Base-by-base conservation (phyloP, 2,329 filamentous ascomycete genomes). In the Pestalotiopsis sp. region DNA sequence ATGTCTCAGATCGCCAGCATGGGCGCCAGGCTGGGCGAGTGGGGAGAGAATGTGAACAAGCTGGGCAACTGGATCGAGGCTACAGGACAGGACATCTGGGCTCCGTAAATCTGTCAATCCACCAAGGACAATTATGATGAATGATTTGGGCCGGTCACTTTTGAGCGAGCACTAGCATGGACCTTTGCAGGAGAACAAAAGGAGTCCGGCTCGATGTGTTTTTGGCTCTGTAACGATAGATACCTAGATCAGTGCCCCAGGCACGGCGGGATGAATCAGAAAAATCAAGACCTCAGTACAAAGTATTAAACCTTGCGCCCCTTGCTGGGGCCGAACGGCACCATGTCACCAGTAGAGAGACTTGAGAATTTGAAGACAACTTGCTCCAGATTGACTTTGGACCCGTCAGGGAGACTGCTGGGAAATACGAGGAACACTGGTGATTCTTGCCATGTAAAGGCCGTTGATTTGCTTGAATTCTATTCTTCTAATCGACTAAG, bases 51-150 rank as follows among this genome's bases (percentile, higher is more conserved):
- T 78, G 95, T 99, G 71, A 98, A 98, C 79, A 91, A 96, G 80
- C 86, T 99, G 67, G 95, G 95, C 71, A 96, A 97, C 83, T 98
- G 94, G 94, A 97, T 98, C 77, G 95, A 98, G 84, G 88, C 90
- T 24, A 92, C 93, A 40, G 95, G 95, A 10, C 94, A 97, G 84
- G 95, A 98, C 80, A 94, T 98, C 55, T 98, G 95, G 95, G 94
- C 94, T 70, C 92, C 93, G 71, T 94, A 84, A 81, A 67, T 9
- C 20, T 20, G 75, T 68, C 71, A 65, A 3, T 30, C 17, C 48
- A n/a, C n/a, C 17, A 14, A 20, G 10, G 11, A n/a, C 22, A 66
- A 35, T 9, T 55, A 48, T 55, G 44, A 30, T 63, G 58, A 55
- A 52, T 52, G 44, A n/a, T 52, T 39, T 9, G 20, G 56, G 20